Base-by-base conservation (phyloP, 2,329 filamentous ascomycete genomes). In the Penicillium paneum region DNA sequence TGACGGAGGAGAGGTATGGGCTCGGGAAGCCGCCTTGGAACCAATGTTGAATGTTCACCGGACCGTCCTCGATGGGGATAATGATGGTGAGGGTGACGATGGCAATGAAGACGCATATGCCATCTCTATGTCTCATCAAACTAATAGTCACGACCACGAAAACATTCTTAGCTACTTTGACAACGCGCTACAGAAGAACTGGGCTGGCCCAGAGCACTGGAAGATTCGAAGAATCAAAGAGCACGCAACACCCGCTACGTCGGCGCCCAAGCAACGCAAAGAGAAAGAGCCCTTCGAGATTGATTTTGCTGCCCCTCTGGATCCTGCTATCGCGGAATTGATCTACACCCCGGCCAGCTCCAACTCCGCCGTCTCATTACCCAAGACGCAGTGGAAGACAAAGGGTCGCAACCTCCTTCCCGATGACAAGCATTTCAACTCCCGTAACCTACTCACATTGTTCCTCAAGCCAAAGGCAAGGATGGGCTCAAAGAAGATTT, bases 111-210 rank as follows among this genome's bases (percentile, higher is more conserved):
- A 86, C 52, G 83, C 90, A 59, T 97, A 91, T 68, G 81, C 87
- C 24, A 83, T 97, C 8, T 89, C 89, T n/a, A 85, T 96, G 77
- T 84, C 83, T 38, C 88, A 88, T 63, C 81, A 83, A 48, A 84
- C 85, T 51, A 80, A 81, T 47, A 90, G 90, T 55, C 76, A 75
- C 40, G 79, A 88, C 71, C 91, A 97, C 69, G 91, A 97, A 64
- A 93, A 96, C 66, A 96, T 99, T 54, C 81, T 99, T n/a, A 89
- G 90, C 68, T 99, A 97, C 76, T 99, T 99, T 69, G 94, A 99
- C 71, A 91, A 96, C 67, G 92, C 93, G 2, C 77, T 97, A 40
- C 90, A 94, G 70, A 97, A 96, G 81, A 97, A 97, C 67, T 99
- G 94, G 93, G 88, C 89, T 6, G 95, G 91, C 45, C 93, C 94